Evolutionary conservation across 2,329 filamentous ascomycete species (phyloP).

Genomic region (Xylaria sp.): DNA sequence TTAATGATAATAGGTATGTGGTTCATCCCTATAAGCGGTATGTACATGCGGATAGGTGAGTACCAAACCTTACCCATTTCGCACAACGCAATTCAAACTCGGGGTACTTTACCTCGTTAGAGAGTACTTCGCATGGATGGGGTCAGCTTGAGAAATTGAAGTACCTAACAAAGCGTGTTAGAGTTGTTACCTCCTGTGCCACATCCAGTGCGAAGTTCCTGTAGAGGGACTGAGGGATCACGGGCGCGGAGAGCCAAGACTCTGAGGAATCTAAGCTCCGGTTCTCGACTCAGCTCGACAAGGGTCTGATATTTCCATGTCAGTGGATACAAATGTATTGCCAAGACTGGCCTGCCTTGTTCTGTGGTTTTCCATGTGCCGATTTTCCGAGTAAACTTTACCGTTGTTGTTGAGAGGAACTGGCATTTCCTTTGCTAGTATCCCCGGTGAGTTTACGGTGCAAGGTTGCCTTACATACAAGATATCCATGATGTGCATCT

Average conservation of each 20-base stretch:
- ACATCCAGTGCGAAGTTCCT: not conserved
- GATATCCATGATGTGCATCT: not conserved
- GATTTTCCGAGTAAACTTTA: constrained; percentile 4
- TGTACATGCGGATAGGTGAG: too few species aligned
- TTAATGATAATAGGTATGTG: too few species aligned
- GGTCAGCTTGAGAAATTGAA: not conserved
- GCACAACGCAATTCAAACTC: too few species aligned
- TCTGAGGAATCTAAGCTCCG: not conserved
- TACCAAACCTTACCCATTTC: too few species aligned
- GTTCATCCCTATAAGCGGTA: too few species aligned
- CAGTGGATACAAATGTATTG: constrained; percentile 1
- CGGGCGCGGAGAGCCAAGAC: not conserved
- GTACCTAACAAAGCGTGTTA: not conserved
- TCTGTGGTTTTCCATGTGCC: constrained; percentile 1
- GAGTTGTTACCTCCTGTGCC: not conserved
- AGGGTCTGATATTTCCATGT: too few species aligned
- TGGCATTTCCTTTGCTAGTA: not conserved
- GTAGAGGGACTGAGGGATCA: not conserved
- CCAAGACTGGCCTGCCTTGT: constrained; percentile 1
- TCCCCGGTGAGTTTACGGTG: not conserved
- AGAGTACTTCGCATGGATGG: too few species aligned
- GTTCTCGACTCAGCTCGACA: not conserved
- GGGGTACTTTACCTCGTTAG: too few species aligned
- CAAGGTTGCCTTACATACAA: not conserved
- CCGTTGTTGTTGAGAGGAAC: too few species aligned